Percentiles rank a stretch among this genome's conserved stretches.
Evolutionary conservation across 306 rosid species (phyloP).

Genomic region (Abrus precatorius): DNA sequence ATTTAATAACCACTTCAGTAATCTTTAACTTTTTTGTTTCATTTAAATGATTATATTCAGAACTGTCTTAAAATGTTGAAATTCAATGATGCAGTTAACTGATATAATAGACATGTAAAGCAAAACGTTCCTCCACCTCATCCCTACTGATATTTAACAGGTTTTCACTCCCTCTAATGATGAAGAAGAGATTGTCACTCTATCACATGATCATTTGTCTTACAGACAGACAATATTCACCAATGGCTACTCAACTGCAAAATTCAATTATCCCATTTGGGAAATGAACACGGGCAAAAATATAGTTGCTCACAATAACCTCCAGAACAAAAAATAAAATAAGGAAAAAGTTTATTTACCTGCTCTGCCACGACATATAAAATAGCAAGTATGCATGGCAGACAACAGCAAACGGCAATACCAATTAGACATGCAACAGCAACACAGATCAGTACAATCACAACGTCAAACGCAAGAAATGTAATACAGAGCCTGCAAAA

Average conservation of each 20-base stretch:
- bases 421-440: constrained; percentile 86
- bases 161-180: neutral
- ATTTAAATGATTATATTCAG: neutral
- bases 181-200: neutral
- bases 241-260: neutral
- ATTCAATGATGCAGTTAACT: neutral
- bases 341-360: constrained; percentile 54
- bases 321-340: constrained; percentile 20
- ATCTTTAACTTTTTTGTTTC: neutral
- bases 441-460: constrained; percentile 70
- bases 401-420: constrained; percentile 93
- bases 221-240: constrained; percentile 13
- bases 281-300: constrained; percentile 5
- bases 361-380: constrained; percentile 72
- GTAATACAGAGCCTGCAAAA: constrained; percentile 86
- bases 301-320: neutral
- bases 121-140: constrained; percentile 14
- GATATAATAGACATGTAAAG: neutral
- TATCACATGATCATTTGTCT: neutral
- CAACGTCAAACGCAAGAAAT: constrained; percentile 82
- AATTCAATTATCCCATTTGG: neutral
- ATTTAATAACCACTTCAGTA: neutral
- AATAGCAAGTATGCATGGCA: constrained; percentile 91
- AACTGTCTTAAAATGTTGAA: neutral
- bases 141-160: neutral